These are phyloP conservation scores for Lippia alba DNA, from an alignment of 305 asterid genomes.

Conservation along the genomic window DNA sequence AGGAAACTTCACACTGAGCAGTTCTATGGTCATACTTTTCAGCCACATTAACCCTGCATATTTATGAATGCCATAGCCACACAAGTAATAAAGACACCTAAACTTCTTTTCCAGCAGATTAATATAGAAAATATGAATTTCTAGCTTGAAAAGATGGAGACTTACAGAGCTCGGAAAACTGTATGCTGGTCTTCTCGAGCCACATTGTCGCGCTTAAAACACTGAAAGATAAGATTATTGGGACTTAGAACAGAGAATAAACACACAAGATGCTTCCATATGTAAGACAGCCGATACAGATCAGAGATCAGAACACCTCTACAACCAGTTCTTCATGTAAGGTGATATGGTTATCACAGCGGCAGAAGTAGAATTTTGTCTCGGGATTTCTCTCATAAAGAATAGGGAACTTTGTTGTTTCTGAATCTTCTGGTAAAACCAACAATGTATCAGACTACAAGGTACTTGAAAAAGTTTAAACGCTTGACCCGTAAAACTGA, in stretches of 20 bases:
- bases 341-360: slow-evolving; percentile 13
- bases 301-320: too few species aligned
- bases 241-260: background rate
- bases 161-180: slow-evolving; percentile 25
- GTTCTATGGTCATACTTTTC: slow-evolving; percentile 19
- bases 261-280: too few species aligned
- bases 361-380: too few species aligned
- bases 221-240: background rate
- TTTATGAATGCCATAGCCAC: background rate
- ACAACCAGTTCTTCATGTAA: slow-evolving; percentile 27
- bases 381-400: too few species aligned
- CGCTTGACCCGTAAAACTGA: too few species aligned
- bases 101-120: too few species aligned
- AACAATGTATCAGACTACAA: too few species aligned
- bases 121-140: too few species aligned
- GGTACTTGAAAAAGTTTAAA: too few species aligned
- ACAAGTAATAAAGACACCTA: too few species aligned
- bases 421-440: too few species aligned
- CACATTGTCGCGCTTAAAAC: background rate
- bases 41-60: slow-evolving; percentile 32
- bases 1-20: slow-evolving; percentile 5
- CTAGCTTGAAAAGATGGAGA: background rate
- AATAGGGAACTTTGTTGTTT: too few species aligned
- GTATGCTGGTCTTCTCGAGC: background rate
- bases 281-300: background rate